phyloP scores from a whole-genome alignment of 75 land plant genomes.

The Picea glauca region DNA sequence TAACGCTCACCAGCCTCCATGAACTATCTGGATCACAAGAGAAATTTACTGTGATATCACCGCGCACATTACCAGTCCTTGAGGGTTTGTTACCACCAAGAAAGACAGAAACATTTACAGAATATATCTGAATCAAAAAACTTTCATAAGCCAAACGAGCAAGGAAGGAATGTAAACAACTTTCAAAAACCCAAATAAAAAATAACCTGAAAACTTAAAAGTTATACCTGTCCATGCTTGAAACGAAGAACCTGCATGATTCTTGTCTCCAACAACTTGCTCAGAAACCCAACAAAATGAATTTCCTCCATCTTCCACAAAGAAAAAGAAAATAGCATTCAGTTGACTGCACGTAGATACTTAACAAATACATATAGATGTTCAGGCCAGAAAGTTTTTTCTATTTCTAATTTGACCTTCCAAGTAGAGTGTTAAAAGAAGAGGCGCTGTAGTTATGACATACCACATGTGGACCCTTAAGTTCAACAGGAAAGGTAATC shows the following conservation, averaged over 20 bases:
- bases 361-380: neutral
- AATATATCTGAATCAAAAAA: constrained; percentile 67
- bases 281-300: constrained; percentile 77
- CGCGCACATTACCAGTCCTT: constrained; percentile 80
- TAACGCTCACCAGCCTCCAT: constrained; percentile 60
- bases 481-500: constrained; percentile 88
- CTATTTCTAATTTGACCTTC: neutral
- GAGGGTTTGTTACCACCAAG: constrained; percentile 96
- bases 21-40: constrained; percentile 97
- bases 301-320: constrained; percentile 85
- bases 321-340: neutral
- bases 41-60: constrained; percentile 87
- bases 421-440: constrained; percentile 5
- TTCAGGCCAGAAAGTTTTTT: neutral
- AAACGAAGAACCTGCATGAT: constrained; percentile 93
- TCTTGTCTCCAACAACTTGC: constrained; percentile 91
- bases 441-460: constrained; percentile 3
- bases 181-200: neutral
- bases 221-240: constrained; percentile 92
- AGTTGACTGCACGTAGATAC: neutral
- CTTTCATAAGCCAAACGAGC: neutral
- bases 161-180: neutral
- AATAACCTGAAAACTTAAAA: neutral
- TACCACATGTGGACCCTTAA: constrained; percentile 83
- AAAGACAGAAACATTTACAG: constrained; percentile 86